A percentile compares a stretch with the other conserved stretches of the same genome.
Conservation (phyloP, 2,329 filamentous ascomycete genomes). For the Didymella glomerata region DNA sequence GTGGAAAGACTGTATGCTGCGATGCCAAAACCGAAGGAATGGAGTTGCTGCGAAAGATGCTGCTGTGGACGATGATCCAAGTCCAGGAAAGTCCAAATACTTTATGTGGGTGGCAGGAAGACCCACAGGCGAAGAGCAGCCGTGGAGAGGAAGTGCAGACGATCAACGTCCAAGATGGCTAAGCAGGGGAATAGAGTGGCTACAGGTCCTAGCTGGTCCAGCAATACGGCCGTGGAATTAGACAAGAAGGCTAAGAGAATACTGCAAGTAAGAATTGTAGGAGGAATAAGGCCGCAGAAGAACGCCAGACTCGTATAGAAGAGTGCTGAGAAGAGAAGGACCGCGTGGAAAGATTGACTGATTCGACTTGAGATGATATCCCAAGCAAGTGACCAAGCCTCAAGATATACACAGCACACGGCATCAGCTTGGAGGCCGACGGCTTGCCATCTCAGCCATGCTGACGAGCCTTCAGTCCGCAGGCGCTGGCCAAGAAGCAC, state of each 20-base stretch:
- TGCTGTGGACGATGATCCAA: conserved; percentile 6
- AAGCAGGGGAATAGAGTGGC: conserved; percentile 14
- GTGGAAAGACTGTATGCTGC: conserved; percentile 21
- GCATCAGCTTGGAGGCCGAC: conserved; percentile 9
- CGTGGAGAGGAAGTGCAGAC: conserved; percentile 19
- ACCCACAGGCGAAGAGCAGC: conserved; percentile 10
- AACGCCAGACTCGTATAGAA: conserved; percentile 16
- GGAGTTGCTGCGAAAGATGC: conserved; percentile 3
- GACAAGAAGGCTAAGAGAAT: conserved; percentile 20
- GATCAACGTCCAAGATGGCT: conserved; percentile 26
- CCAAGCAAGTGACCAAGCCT: conserved; percentile 22
- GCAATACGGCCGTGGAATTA: conserved; percentile 23
- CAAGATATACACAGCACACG: conserved; percentile 25
- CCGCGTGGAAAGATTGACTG: conserved; percentile 14
- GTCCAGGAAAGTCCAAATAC: conserved; percentile 3
- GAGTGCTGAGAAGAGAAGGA: conserved; percentile 27
- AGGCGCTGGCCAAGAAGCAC: conserved; percentile 32
- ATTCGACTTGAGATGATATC: conserved; percentile 3
- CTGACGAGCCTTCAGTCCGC: conserved; percentile 19
- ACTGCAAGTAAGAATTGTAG: conserved; percentile 9
- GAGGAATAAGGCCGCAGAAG: conserved; percentile 17
- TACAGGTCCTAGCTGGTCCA: conserved; percentile 28
- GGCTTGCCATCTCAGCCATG: conserved; percentile 13
- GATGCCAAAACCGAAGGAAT: not conserved
- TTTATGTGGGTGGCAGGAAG: conserved; percentile 13